A percentile compares a stretch with the other conserved stretches of the same genome.
These are phyloP conservation scores for Epithemia pelagica DNA, from an alignment of 108 stramenopile species.

Conservation along the genomic window DNA sequence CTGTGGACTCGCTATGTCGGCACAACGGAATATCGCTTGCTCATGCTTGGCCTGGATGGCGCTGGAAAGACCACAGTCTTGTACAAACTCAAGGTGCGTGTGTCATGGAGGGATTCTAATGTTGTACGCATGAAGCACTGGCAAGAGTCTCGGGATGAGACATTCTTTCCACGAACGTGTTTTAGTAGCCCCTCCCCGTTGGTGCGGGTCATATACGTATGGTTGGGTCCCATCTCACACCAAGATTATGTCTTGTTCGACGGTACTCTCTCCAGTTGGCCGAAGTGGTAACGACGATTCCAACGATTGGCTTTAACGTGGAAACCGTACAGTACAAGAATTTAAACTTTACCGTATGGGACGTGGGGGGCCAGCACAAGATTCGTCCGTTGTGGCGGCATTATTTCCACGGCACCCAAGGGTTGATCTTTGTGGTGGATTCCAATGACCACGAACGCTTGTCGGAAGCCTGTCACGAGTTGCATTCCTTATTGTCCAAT, in stretches of 20 bases:
- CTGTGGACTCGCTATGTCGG: constrained; percentile 13
- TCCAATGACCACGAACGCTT: constrained; percentile 78
- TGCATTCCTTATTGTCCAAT: constrained; percentile 74
- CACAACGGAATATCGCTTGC: constrained; percentile 88
- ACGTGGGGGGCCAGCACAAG: constrained; percentile 99
- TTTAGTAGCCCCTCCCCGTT: background rate
- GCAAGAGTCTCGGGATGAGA: background rate
- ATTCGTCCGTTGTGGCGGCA: constrained; percentile 99
- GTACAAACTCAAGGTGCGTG: constrained; percentile 80
- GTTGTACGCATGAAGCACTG: background rate
- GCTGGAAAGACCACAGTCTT: constrained; percentile 94
- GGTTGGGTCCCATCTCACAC: too few species aligned
- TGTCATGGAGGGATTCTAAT: constrained; percentile 21
- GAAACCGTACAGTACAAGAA: constrained; percentile 85
- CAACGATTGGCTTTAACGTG: constrained; percentile 97
- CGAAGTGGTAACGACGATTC: constrained; percentile 94
- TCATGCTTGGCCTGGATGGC: constrained; percentile 97
- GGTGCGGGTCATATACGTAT: too few species aligned
- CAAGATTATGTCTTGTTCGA: too few species aligned
- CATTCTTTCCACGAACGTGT: background rate
- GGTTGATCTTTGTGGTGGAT: constrained; percentile 98
- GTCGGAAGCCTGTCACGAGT: constrained; percentile 76
- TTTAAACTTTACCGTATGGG: constrained; percentile 87
- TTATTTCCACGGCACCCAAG: constrained; percentile 98
- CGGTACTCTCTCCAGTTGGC: background rate